Evolutionary conservation across 2,329 filamentous ascomycete genomes (phyloP).

Genomic region (Graphilbum fragrans): DNA sequence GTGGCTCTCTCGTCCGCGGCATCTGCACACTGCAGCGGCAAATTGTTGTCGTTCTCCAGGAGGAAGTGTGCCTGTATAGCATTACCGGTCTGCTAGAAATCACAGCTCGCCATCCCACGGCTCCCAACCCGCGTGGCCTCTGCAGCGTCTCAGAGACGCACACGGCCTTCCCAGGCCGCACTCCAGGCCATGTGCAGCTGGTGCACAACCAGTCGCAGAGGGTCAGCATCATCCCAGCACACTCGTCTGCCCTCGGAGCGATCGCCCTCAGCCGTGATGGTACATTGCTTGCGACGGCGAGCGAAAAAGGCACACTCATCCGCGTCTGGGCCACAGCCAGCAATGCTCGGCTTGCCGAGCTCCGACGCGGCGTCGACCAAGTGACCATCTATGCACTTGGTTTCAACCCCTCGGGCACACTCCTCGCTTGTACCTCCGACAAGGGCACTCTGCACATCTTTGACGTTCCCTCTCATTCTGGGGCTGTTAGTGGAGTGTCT

Average conservation of each 20-base stretch:
- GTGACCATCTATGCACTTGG: constrained; percentile 79
- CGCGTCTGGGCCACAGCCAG: constrained; percentile 73
- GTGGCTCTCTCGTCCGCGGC: constrained; percentile 68
- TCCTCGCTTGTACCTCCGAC: constrained; percentile 88
- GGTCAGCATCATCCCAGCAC: constrained; percentile 88
- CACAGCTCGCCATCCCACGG: constrained; percentile 69
- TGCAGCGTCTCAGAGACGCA: constrained; percentile 63
- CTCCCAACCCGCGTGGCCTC: constrained; percentile 70
- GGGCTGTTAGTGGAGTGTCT: not conserved
- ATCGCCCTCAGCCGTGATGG: constrained; percentile 72
- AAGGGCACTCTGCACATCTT: constrained; percentile 95
- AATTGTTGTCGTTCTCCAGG: constrained; percentile 70
- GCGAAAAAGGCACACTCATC: constrained; percentile 81
- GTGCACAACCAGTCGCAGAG: constrained; percentile 67
- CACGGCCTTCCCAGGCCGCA: constrained; percentile 76
- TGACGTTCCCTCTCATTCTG: constrained; percentile 52
- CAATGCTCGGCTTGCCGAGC: constrained; percentile 69
- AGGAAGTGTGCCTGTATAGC: constrained; percentile 69
- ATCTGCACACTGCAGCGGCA: constrained; percentile 65
- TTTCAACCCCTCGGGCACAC: constrained; percentile 69
- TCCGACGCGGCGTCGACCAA: constrained; percentile 79
- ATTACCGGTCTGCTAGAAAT: constrained; percentile 63
- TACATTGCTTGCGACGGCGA: constrained; percentile 75
- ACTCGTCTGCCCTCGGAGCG: constrained; percentile 66
- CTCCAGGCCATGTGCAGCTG: constrained; percentile 77